phyloP scores from a whole-genome alignment of 352 stramenopile species.

The Stephanocyclus meneghinianus region DNA sequence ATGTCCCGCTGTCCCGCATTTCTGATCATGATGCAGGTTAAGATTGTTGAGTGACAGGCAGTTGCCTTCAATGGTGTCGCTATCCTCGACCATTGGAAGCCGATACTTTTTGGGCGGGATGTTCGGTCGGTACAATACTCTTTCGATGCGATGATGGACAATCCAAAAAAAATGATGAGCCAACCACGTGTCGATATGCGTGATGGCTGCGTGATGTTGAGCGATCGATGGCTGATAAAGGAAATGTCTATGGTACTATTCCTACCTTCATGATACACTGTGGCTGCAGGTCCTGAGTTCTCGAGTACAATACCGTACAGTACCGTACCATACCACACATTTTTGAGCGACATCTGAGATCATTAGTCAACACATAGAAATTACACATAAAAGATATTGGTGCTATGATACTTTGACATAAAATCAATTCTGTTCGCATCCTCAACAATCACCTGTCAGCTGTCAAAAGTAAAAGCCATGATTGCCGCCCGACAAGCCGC shows the following conservation, averaged over 20 bases:
- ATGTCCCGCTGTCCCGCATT: neutral
- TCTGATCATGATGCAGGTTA: neutral
- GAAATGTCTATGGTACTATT: too few species aligned
- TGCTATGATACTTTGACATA: neutral
- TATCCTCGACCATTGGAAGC: neutral
- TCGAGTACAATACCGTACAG: too few species aligned
- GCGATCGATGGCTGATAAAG: too few species aligned
- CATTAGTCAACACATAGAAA: neutral
- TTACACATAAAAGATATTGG: neutral
- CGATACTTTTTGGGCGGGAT: neutral
- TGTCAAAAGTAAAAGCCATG: neutral
- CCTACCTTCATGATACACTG: too few species aligned
- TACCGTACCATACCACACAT: too few species aligned
- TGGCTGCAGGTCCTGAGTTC: too few species aligned
- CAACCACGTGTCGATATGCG: too few species aligned
- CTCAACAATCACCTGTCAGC: neutral
- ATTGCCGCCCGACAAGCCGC: conserved; percentile 13
- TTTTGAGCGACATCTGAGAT: neutral
- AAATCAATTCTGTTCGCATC: neutral
- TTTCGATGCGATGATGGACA: neutral
- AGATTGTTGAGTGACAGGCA: neutral
- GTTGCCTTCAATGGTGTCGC: neutral
- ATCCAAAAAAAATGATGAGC: too few species aligned
- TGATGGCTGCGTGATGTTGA: too few species aligned
- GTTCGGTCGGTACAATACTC: neutral